These are phyloP conservation scores for Buddleja alternifolia DNA, from an alignment of 257 asterid genomes.

Conservation along the genomic window DNA sequence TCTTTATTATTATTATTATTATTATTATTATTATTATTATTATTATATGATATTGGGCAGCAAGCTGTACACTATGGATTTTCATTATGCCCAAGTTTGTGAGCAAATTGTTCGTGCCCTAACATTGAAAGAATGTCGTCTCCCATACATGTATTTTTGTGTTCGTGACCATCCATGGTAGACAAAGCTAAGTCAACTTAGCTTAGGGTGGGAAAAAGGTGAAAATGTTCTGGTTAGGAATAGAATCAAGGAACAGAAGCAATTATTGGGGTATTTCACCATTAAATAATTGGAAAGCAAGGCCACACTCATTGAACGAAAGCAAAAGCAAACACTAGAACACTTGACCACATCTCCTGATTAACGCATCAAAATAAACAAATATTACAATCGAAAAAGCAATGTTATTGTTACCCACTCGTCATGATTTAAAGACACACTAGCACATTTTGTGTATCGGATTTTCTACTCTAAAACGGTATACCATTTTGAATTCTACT, in stretches of 20 bases:
- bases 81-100: too few species aligned
- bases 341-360: conserved; percentile 44
- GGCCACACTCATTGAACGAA: conserved; percentile 42
- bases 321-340: conserved; percentile 50
- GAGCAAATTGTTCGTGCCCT: too few species aligned
- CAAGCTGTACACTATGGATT: too few species aligned
- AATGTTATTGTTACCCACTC: conserved; percentile 26
- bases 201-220: neutral
- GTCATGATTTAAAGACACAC: conserved; percentile 33
- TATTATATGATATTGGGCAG: too few species aligned
- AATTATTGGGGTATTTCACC: conserved; percentile 31
- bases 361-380: conserved; percentile 25
- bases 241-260: conserved; percentile 38
- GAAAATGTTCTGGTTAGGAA: conserved; percentile 15
- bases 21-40: too few species aligned
- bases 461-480: too few species aligned
- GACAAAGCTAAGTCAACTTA: neutral
- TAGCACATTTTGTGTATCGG: conserved; percentile 30
- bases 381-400: conserved; percentile 24
- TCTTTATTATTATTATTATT: too few species aligned
- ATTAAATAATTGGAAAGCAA: conserved; percentile 38
- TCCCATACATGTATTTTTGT: too few species aligned
- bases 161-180: too few species aligned
- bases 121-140: too few species aligned
- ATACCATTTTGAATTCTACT: too few species aligned